Evolutionary conservation across 1,284 basidiomycete species (phyloP).

Genomic region (Ustilago tritici): DNA sequence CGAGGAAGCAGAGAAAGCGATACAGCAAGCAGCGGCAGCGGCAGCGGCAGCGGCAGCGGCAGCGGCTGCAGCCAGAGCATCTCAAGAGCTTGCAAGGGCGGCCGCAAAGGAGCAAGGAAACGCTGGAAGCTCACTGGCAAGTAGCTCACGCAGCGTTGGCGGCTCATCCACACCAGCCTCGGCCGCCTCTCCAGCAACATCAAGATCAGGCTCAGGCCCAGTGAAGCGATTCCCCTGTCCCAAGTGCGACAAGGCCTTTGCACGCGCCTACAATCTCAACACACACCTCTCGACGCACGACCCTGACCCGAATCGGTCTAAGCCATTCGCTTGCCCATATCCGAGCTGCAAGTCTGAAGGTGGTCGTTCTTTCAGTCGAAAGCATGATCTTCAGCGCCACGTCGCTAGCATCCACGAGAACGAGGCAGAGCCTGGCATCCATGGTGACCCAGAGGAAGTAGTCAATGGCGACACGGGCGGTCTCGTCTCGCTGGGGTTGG

Average conservation of each 20-base stretch:
- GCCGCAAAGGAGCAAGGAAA: constrained; percentile 27
- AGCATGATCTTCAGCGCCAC: constrained; percentile 87
- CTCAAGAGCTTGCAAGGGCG: constrained; percentile 43
- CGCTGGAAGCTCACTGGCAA: background rate
- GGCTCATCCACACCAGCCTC: constrained; percentile 12
- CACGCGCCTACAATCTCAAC: constrained; percentile 88
- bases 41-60: constrained; percentile 38
- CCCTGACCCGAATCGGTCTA: constrained; percentile 78
- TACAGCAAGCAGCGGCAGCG: constrained; percentile 48
- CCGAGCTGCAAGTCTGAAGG: constrained; percentile 74
- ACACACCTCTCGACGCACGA: constrained; percentile 91
- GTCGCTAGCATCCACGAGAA: constrained; percentile 80
- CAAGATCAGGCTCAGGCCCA: constrained; percentile 15
- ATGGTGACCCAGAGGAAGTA: constrained; percentile 55
- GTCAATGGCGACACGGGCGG: constrained; percentile 51
- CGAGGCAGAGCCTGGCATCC: constrained; percentile 62
- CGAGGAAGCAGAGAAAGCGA: constrained; percentile 42
- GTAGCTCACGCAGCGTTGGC: background rate
- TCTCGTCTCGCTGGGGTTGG: constrained; percentile 58
- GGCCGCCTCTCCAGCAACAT: constrained; percentile 14
- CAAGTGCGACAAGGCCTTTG: constrained; percentile 76
- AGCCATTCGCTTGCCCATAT: constrained; percentile 85
- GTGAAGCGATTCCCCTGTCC: constrained; percentile 64
- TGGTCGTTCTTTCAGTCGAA: constrained; percentile 86
- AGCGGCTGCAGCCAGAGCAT: constrained; percentile 38